Evolutionary conservation across 257 asterid species (phyloP).

Genomic region (Solanum rostratum): DNA sequence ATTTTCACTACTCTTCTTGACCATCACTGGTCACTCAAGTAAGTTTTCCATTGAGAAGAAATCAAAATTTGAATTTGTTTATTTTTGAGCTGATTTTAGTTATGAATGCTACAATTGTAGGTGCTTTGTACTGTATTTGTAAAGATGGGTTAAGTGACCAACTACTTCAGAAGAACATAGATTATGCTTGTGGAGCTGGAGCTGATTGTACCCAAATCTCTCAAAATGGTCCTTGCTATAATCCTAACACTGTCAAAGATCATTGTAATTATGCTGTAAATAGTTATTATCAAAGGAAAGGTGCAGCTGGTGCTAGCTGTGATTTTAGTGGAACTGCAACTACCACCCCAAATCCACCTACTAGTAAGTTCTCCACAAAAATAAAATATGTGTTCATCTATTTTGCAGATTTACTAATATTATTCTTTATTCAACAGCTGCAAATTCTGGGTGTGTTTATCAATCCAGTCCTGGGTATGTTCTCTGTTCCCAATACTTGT

Average conservation of each 20-base stretch:
- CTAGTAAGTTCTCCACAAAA: constrained; percentile 22
- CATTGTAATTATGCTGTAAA: constrained; percentile 90
- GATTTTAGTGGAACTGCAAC: constrained; percentile 56
- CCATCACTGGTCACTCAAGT: constrained; percentile 37
- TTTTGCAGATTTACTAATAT: neutral
- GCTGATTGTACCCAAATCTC: constrained; percentile 62
- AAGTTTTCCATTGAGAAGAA: neutral
- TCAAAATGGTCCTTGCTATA: constrained; percentile 55
- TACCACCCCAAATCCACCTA: constrained; percentile 23
- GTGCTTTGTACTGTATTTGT: constrained; percentile 58
- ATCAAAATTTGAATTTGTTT: neutral
- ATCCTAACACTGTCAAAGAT: constrained; percentile 62
- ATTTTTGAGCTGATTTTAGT: neutral
- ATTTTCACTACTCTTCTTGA: constrained; percentile 32
- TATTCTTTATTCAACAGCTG: constrained; percentile 14
- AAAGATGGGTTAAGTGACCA: constrained; percentile 30
- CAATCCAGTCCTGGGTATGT: constrained; percentile 62
- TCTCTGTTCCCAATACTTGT: neutral
- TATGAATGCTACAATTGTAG: constrained; percentile 3
- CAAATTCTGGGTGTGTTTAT: constrained; percentile 43
- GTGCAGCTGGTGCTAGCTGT: constrained; percentile 40
- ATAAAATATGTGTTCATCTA: neutral
- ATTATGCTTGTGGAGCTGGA: constrained; percentile 78
- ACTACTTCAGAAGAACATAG: constrained; percentile 58
- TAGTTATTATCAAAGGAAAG: constrained; percentile 65